Evolutionary conservation across 2,329 filamentous ascomycete species (phyloP).

Genomic region (Nemania sp.): DNA sequence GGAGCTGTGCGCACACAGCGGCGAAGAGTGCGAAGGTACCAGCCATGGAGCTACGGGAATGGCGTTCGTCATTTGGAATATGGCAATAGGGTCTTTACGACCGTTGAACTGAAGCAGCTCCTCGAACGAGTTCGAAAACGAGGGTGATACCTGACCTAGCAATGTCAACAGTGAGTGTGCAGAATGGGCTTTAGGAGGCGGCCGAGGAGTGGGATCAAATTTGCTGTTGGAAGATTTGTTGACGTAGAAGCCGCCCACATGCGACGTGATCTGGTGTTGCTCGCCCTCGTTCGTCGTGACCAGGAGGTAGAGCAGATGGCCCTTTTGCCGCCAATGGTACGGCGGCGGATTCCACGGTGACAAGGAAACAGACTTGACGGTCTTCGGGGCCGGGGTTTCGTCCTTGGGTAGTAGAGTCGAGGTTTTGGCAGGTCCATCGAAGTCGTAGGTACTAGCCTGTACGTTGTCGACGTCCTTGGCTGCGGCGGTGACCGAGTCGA

Average conservation of each 20-base stretch:
- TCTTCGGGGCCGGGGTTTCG: conserved; percentile 76
- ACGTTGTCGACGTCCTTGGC: conserved; percentile 44
- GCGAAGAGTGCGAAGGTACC: conserved; percentile 69
- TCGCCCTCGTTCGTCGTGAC: conserved; percentile 93
- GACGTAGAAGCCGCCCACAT: conserved; percentile 94
- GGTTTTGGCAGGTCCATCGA: conserved; percentile 69
- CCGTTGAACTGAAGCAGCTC: conserved; percentile 83
- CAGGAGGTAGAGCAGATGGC: conserved; percentile 88
- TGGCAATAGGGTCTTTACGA: conserved; percentile 82
- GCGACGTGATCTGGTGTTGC: conserved; percentile 88
- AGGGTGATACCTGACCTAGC: conserved; percentile 77
- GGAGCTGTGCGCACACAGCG: conserved; percentile 70
- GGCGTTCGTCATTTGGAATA: conserved; percentile 94
- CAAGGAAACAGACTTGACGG: conserved; percentile 83
- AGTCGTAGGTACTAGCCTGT: conserved; percentile 65
- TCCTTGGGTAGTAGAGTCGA: conserved; percentile 71
- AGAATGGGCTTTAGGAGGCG: conserved; percentile 74
- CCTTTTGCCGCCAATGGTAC: conserved; percentile 85
- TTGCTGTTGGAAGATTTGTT: conserved; percentile 95
- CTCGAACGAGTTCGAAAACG: conserved; percentile 76
- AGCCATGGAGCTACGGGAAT: conserved; percentile 92
- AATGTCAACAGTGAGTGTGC: conserved; percentile 87
- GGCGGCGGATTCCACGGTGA: conserved; percentile 97
- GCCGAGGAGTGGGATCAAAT: conserved; percentile 86
- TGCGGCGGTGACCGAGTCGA: conserved; percentile 70